Conservation (phyloP, 345 rosid species). For the Pugionium cornutum region DNA sequence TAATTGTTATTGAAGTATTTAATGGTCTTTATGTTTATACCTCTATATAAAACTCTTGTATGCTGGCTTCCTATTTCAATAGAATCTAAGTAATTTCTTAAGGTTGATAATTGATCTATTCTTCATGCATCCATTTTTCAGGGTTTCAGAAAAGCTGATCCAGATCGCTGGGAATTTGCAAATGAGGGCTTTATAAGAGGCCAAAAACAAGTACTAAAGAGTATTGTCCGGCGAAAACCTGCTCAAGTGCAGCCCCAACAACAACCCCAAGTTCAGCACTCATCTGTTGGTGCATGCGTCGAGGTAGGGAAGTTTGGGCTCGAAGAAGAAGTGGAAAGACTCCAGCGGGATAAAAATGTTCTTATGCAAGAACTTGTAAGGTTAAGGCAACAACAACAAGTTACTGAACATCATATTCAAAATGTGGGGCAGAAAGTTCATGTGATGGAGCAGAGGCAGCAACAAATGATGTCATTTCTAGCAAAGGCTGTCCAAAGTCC, state of each 20-base stretch:
- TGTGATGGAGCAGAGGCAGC: conserved; percentile 95
- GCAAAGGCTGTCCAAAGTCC: conserved; percentile 90
- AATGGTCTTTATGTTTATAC: conserved; percentile 16
- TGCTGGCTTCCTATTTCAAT: conserved; percentile 19
- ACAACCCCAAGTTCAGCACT: conserved; percentile 60
- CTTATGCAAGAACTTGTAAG: conserved; percentile 89
- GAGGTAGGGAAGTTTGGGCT: conserved; percentile 89
- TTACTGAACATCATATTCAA: conserved; percentile 74
- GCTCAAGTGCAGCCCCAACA: conserved; percentile 55
- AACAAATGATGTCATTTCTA: conserved; percentile 87
- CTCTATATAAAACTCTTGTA: conserved; percentile 7
- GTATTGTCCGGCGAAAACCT: conserved; percentile 69
- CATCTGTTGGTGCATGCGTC: conserved; percentile 73
- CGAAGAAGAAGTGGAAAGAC: conserved; percentile 81
- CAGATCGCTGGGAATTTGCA: conserved; percentile 89
- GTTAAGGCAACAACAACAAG: conserved; percentile 84
- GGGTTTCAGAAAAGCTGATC: conserved; percentile 92
- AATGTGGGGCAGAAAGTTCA: conserved; percentile 82
- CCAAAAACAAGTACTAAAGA: conserved; percentile 68
- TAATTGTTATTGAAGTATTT: conserved; percentile 3
- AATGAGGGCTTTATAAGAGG: conserved; percentile 85
- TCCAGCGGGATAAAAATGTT: conserved; percentile 81
- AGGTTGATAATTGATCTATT: conserved; percentile 27
- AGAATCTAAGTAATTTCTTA: conserved; percentile 12
- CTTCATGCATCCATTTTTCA: conserved; percentile 32